phyloP scores from a whole-genome alignment of 2,329 filamentous ascomycete species.

The Aspergillus persii region DNA sequence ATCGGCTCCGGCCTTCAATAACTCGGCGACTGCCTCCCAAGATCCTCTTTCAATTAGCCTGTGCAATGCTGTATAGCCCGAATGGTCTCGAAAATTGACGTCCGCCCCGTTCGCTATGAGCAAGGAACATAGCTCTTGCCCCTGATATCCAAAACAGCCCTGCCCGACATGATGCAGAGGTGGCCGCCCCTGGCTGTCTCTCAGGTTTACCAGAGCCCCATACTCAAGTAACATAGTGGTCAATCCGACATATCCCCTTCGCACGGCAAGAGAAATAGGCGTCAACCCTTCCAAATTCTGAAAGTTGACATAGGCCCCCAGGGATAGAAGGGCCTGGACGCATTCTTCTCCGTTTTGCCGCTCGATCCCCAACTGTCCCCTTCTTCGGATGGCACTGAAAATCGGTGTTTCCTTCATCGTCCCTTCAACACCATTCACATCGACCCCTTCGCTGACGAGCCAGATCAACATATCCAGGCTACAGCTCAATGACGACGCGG shows the following conservation, averaged over 20 bases:
- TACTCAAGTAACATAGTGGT: background rate
- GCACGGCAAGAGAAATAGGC: background rate
- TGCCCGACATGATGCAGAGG: background rate
- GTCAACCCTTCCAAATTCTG: background rate
- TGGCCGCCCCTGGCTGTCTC: background rate
- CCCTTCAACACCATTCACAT: background rate
- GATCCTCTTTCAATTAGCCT: background rate
- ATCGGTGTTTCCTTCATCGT: background rate
- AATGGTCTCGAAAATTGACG: background rate
- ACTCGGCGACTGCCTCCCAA: background rate
- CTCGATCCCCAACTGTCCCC: background rate
- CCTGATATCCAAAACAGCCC: background rate
- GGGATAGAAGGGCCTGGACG: background rate
- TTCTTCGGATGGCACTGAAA: background rate
- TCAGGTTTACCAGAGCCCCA: background rate
- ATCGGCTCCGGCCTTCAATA: background rate
- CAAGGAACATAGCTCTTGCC: background rate
- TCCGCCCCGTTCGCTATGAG: background rate
- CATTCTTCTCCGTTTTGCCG: background rate
- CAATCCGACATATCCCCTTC: background rate
- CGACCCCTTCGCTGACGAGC: background rate
- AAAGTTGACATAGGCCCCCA: background rate
- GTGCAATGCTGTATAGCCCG: background rate
- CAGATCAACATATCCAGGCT: background rate
- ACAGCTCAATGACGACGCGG: background rate